Evolutionary conservation across 1,284 basidiomycete genomes (phyloP).

Genomic region (Puccinia coronata): DNA sequence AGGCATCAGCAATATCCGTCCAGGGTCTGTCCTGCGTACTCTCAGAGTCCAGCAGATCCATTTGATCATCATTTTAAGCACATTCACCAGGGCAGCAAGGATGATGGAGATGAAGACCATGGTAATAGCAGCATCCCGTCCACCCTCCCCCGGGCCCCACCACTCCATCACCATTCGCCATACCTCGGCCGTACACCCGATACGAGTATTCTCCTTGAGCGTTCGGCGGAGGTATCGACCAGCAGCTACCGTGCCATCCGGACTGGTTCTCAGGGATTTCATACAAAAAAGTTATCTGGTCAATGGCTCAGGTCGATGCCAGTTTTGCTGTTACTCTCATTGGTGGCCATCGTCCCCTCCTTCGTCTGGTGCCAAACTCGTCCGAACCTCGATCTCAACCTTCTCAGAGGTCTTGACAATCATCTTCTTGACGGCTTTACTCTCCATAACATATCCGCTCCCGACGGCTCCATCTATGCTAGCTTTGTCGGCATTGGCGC

Average conservation of each 20-base stretch:
- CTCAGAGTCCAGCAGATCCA: too few relatives aligned
- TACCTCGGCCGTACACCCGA: background rate
- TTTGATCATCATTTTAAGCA: too few relatives aligned
- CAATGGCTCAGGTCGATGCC: conserved; percentile 23
- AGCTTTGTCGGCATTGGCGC: conserved; percentile 46
- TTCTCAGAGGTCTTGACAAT: conserved; percentile 18
- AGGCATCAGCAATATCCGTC: too few relatives aligned
- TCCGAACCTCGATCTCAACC: conserved; percentile 17
- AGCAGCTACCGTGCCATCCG: background rate
- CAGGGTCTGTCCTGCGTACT: too few relatives aligned
- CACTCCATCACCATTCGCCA: background rate
- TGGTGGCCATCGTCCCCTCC: conserved; percentile 21
- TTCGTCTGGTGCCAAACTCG: conserved; percentile 30
- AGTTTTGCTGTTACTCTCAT: conserved; percentile 24
- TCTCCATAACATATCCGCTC: conserved; percentile 40
- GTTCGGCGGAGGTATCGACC: too few relatives aligned
- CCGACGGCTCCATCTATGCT: conserved; percentile 45
- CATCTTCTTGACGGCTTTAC: conserved; percentile 9
- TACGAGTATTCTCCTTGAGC: too few relatives aligned
- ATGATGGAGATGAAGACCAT: background rate
- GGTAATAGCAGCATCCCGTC: background rate
- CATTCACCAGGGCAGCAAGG: background rate
- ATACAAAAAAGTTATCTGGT: conserved; percentile 21
- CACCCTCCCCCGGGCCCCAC: too few relatives aligned
- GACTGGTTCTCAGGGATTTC: background rate